Percentiles rank a stretch among this genome's conserved stretches.
These are phyloP conservation scores for Tillandsia leiboldiana DNA, from an alignment of 176 grass and related monocot genomes.

Conservation along the genomic window DNA sequence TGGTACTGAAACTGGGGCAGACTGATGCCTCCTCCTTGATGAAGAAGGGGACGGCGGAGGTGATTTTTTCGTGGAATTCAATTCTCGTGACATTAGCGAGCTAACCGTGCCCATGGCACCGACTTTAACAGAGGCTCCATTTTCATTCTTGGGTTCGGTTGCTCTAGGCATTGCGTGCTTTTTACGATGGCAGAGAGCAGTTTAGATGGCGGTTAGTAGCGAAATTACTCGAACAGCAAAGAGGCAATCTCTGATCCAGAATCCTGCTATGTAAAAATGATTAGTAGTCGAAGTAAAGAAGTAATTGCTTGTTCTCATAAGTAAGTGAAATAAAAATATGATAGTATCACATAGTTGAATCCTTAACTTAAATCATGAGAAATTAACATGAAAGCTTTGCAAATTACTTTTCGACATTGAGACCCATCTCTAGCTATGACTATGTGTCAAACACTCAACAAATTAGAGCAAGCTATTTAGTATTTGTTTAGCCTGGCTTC, in stretches of 20 bases:
- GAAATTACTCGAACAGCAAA: neutral
- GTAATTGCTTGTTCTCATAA: neutral
- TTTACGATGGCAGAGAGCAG: neutral
- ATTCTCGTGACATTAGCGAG: conserved; percentile 70
- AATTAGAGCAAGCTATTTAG: too few relatives aligned
- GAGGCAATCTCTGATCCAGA: neutral
- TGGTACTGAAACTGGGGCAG: conserved; percentile 44
- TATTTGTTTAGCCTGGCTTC: too few relatives aligned
- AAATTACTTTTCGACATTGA: neutral
- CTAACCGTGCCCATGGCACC: conserved; percentile 77
- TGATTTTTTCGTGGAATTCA: conserved; percentile 43
- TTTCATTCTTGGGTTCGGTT: neutral
- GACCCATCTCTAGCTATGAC: too few relatives aligned
- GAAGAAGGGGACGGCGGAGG: conserved; percentile 29
- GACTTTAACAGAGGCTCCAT: conserved; percentile 36
- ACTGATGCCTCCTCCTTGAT: conserved; percentile 33
- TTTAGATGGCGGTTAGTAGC: neutral
- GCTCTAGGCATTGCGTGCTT: neutral
- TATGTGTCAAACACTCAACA: too few relatives aligned
- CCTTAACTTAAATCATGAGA: neutral
- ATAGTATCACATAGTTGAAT: neutral
- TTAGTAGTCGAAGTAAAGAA: too few relatives aligned
- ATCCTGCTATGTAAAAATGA: neutral
- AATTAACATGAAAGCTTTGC: neutral
- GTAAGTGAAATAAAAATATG: neutral